phyloP scores from a whole-genome alignment of 2,329 filamentous ascomycete species.

The Tolypocladium capitatum region DNA sequence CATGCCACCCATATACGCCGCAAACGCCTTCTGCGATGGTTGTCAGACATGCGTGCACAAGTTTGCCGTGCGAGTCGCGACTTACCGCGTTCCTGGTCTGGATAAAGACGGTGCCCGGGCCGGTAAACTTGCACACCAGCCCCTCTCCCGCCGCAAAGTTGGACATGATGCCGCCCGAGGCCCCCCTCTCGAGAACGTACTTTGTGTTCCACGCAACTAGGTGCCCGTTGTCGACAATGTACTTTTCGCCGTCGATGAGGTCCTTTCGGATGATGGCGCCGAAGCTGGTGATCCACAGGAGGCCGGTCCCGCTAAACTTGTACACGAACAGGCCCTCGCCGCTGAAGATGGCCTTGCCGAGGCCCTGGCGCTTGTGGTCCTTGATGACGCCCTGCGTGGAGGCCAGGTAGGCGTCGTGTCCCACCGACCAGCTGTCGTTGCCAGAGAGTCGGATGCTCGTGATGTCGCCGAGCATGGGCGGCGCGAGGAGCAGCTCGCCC shows the following conservation, averaged over 20 bases:
- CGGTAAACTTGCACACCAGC: conserved; percentile 86
- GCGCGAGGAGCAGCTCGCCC: conserved; percentile 77
- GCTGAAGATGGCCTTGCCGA: conserved; percentile 85
- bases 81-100: conserved; percentile 77
- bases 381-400: conserved; percentile 78
- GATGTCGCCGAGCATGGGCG: conserved; percentile 70
- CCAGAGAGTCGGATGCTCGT: conserved; percentile 64
- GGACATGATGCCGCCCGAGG: conserved; percentile 89
- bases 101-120: conserved; percentile 80
- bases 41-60: background rate
- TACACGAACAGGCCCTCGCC: conserved; percentile 89
- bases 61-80: conserved; percentile 3
- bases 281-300: conserved; percentile 85
- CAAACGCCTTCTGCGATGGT: conserved; percentile 32
- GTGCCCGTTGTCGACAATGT: conserved; percentile 87
- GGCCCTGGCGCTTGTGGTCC: conserved; percentile 72
- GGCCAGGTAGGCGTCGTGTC: conserved; percentile 76
- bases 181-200: conserved; percentile 79
- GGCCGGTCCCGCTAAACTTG: conserved; percentile 65
- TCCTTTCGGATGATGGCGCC: conserved; percentile 93
- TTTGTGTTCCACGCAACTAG: conserved; percentile 95
- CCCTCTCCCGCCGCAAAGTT: conserved; percentile 71
- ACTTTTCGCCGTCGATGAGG: conserved; percentile 60
- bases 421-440: conserved; percentile 67
- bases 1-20: conserved; percentile 37